Conservation (phyloP, 2,329 filamentous ascomycete genomes). For the Cordyceps pruinosa region DNA sequence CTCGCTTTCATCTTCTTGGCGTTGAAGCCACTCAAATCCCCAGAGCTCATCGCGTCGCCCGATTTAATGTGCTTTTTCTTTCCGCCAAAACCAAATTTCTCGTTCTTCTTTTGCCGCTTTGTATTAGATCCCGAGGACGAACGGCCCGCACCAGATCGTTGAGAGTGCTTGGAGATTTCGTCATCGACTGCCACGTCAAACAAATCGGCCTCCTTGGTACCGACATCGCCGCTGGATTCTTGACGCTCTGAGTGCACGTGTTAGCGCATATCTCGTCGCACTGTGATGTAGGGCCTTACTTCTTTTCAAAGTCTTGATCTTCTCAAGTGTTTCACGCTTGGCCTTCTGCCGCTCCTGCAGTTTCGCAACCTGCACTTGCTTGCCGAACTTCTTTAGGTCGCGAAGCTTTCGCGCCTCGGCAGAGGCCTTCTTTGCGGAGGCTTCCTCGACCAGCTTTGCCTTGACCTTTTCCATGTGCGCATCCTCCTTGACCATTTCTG, state of each 20-base stretch:
- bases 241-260: slow-evolving; percentile 65
- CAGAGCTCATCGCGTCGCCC: slow-evolving; percentile 75
- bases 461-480: slow-evolving; percentile 98
- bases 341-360: slow-evolving; percentile 88
- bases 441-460: slow-evolving; percentile 85
- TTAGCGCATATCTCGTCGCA: slow-evolving; percentile 16
- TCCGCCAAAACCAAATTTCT: slow-evolving; percentile 91
- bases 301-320: slow-evolving; percentile 90
- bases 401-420: slow-evolving; percentile 86
- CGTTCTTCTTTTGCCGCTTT: slow-evolving; percentile 90
- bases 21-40: slow-evolving; percentile 75
- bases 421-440: slow-evolving; percentile 83
- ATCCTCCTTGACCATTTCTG: slow-evolving; percentile 98
- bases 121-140: slow-evolving; percentile 38
- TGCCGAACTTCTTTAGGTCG: slow-evolving; percentile 98
- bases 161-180: slow-evolving; percentile 41
- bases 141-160: slow-evolving; percentile 33
- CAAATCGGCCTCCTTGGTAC: slow-evolving; percentile 72
- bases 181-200: slow-evolving; percentile 85
- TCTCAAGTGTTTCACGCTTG: slow-evolving; percentile 88
- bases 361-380: slow-evolving; percentile 95
- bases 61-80: slow-evolving; percentile 93
- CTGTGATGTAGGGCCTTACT: slow-evolving; percentile 56
- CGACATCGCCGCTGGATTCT: slow-evolving; percentile 55
- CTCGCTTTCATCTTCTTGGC: slow-evolving; percentile 73